Base-by-base conservation (phyloP, 495 filamentous ascomycete genomes). In the Penicillium coprophilum region DNA sequence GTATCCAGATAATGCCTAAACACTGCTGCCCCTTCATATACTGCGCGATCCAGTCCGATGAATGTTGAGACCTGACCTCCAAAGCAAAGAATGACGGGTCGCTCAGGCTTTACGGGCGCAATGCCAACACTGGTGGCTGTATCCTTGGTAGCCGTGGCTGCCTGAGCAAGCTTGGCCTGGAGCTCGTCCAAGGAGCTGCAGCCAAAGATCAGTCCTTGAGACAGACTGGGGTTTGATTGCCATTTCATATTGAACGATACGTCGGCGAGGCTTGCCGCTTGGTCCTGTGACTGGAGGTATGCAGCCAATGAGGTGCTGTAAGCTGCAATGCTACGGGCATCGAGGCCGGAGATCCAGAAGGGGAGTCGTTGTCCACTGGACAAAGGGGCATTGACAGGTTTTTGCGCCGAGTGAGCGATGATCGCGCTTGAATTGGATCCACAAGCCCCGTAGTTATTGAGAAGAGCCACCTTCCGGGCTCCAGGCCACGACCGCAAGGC, bases 81-180 rank as follows among this genome's bases (percentile, higher is more conserved):
- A 44, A 85, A 84, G 56, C 77, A 81, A 0, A 85, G 60, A 3
- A 85, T 60, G 1, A 82, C 69, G 0, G 80, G 75, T 2, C 27
- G 19, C 31, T 19, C 56, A 12, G 3, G 56, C 34, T 11, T 58
- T 4, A 15, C 58, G 6, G 41, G 12, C 5, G 47, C 44, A 1
- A 64, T 21, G 0, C 31, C 8, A 4, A 31, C n/a, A 15, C 10
- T 9, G 57, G 38, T 27, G 24, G 44, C 44, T 46, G 44, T 28
- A 7, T 30, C 24, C n/a, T 46, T 46, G 6, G 44, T 28, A n/a
- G 21, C 24, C 44, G 9, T 11, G 44, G 44, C 24, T 3, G 24
- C 23, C 3, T 1, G 44, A 12, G 21, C n/a, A 8, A 58, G 34
- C 32, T 43, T 51, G 2, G 19, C 19, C 11, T 49, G 17, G 2